Evolutionary conservation across 2,329 filamentous ascomycete species (phyloP), one percentile per base, ranked within the genome.

Genomic region (Trichoderma lentiforme): DNA sequence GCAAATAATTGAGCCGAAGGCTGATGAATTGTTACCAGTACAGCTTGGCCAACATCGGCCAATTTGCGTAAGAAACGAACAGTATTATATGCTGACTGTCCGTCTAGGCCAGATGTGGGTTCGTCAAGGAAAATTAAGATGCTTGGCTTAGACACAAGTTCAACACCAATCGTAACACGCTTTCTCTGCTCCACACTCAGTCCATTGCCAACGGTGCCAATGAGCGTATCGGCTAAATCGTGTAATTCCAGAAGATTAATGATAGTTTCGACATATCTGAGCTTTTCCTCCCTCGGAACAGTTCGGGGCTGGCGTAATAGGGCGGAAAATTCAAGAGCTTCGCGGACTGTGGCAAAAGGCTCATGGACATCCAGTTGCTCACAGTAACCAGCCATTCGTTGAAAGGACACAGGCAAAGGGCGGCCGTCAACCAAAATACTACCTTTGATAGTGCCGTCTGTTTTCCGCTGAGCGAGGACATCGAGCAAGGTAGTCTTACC

Each of bases 401-500:
- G 92, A 84, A 95, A 95, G 0, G 91, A 92, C 2, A 89, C 85
- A 43, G 93, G 91, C 6, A 92, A 86, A 11, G 88, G 89, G 8
- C 87, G 87, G 1, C 93, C 93, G 74, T 95, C 92, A 14, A 95
- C 92, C 73, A 94, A 80, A 84, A 95, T 92, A 66, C 92, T 89
- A 58, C 93, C 93, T n/a, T 83, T 84, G 30, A 95, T 92, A 2
- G 92, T 90, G 75, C 93, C 93, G 82, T 93, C 92, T 0, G 91
- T 94, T 72, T 92, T 92, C 75, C 93, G 89, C 73, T 92, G 92
- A 6, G 93, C 93, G 39, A 97, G 86, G 3, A 94, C 92, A 80
- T 96, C 93, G 7, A 97, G 84, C 4, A 97, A 86, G 0, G 93
- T 96, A 0, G 93, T 97, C 81, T 97, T 97, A 65, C 94, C 93